Conservation (phyloP, 257 asterid genomes). For the Vinca minor region DNA sequence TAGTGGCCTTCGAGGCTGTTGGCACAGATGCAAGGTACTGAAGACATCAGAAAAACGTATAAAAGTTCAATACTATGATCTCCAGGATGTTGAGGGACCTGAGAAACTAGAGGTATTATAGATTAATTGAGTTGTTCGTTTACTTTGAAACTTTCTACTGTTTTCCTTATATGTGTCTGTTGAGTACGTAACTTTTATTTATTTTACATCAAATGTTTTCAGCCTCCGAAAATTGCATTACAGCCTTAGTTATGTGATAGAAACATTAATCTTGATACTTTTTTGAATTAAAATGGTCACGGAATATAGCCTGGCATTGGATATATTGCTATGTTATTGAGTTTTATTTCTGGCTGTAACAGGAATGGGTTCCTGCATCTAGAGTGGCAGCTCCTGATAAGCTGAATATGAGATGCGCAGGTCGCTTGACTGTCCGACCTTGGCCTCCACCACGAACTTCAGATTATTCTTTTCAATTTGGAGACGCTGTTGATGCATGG, state of each 20-base stretch:
- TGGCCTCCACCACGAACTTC: conserved; percentile 32
- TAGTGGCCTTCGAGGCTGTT: conserved; percentile 56
- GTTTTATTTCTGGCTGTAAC: conserved; percentile 7
- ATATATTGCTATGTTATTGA: too few species aligned
- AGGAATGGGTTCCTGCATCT: conserved; percentile 46
- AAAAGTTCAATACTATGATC: conserved; percentile 43
- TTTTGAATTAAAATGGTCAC: not conserved
- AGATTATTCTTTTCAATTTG: conserved; percentile 26
- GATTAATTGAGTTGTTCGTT: not conserved
- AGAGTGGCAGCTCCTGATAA: conserved; percentile 45
- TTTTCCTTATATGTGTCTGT: not conserved
- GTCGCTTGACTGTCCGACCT: conserved; percentile 52
- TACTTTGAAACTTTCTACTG: not conserved
- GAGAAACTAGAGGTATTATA: conserved; percentile 43
- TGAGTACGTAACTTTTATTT: not conserved
- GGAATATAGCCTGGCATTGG: too few species aligned
- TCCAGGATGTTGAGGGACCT: conserved; percentile 25
- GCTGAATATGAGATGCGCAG: conserved; percentile 41
- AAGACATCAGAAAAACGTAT: conserved; percentile 18
- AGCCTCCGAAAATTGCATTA: not conserved
- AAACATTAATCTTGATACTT: not conserved
- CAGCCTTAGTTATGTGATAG: not conserved
- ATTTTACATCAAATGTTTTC: not conserved
- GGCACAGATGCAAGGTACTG: conserved; percentile 54
- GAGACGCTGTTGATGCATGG: conserved; percentile 67